Base-by-base conservation (phyloP, 176 grass and related monocot genomes). In the Metroxylon sagu region DNA sequence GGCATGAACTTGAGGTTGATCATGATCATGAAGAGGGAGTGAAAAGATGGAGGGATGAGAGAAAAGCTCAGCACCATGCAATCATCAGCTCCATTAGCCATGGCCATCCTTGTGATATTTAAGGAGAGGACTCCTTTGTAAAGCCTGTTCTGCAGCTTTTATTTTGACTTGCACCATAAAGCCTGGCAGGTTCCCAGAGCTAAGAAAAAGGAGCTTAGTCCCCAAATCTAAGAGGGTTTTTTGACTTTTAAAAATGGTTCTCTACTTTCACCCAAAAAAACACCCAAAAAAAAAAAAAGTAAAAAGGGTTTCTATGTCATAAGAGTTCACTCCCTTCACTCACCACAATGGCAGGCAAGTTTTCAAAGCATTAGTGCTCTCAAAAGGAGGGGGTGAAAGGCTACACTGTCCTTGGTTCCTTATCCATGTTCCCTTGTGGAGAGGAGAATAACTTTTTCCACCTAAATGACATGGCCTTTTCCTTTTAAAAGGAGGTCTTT, bases 81-180 rank as follows among this genome's bases (percentile, higher is more conserved):
- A 56, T 56, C 54, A 56, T 55, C 19, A 25, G 54, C 23, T 56
- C 54, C 54, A 56, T 56, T 56, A 56, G 5, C 19, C 19, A 25
- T 25, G 19, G 18, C 7, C 54, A 18, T 56, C 23, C 12, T 18
- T 15, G 19, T 23, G 12, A 56, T 23, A 10, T 18, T 10, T 4
- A 25, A 21, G 21, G 53, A 25, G 53, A 56, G 53, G 53, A 23
- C 18, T 56, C 18, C 53, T 56, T 25, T 56, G 15, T 5, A 60
- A 60, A 60, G 57, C 4, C 57, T 60, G 57, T 17, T 1, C 27
- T 39, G 26, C 5, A 39, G 35, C 39, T 49, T 76, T 60, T 53
- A 21, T 70, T 66, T 77, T 77, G 74, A 77, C 74, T 70, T 70
- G 62, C 63, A 10, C 65, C 50, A 61, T 63, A 63, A 70, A 76